These are phyloP conservation scores for Heliamphora exappendiculata DNA, from an alignment of 148 eudicot genomes.

Conservation along the genomic window DNA sequence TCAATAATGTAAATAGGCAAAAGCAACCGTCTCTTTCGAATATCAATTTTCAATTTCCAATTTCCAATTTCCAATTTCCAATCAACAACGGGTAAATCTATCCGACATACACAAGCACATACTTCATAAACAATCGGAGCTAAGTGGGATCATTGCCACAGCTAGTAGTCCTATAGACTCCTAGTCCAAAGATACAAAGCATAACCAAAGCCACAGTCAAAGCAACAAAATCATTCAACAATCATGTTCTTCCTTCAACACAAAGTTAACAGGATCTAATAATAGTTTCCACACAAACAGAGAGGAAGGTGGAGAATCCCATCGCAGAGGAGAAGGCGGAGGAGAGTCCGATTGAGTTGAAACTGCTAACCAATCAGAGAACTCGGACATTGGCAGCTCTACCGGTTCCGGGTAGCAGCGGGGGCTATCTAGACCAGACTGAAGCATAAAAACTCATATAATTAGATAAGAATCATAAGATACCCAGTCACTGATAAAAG, in stretches of 20 bases:
- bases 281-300: conserved; percentile 19
- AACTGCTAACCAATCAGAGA: conserved; percentile 19
- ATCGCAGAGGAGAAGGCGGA: conserved; percentile 17
- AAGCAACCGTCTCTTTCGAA: not conserved
- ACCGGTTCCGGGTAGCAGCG: conserved; percentile 18
- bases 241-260: conserved; percentile 20
- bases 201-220: not conserved
- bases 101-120: too few relatives aligned
- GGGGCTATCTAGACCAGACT: conserved; percentile 19
- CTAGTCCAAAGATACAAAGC: too few relatives aligned
- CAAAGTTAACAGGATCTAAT: conserved; percentile 25
- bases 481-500: too few relatives aligned
- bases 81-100: too few relatives aligned
- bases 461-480: too few relatives aligned
- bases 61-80: too few relatives aligned
- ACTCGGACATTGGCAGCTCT: conserved; percentile 28
- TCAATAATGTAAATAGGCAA: not conserved
- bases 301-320: conserved; percentile 22
- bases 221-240: not conserved
- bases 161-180: too few relatives aligned
- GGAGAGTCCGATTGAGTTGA: conserved; percentile 17
- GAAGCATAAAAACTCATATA: too few relatives aligned
- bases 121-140: too few relatives aligned
- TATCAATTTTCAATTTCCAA: not conserved
- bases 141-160: too few relatives aligned